Conservation (phyloP, 257 asterid genomes). For the Solanum chmielewskii region DNA sequence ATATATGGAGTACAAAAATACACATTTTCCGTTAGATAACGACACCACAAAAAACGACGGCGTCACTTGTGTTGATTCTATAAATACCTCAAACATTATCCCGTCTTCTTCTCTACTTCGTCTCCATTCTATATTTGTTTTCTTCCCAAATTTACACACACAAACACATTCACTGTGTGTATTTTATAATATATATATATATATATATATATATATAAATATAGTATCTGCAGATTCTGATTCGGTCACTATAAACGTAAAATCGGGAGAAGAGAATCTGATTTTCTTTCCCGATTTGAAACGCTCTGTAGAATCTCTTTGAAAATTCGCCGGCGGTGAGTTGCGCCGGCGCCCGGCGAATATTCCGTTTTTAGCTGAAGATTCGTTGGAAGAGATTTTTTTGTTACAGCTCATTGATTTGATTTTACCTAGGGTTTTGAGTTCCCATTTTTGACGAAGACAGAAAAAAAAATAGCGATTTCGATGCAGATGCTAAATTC, state of each 20-base stretch:
- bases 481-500: not conserved
- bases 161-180: not conserved
- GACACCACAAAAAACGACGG: slow-evolving; percentile 16
- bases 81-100: slow-evolving; percentile 31
- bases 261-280: slow-evolving; percentile 19
- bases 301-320: not conserved
- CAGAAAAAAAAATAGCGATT: not conserved
- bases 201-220: not conserved
- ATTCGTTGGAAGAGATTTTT: not conserved
- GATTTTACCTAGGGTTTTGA: not conserved
- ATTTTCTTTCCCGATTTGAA: not conserved
- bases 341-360: not conserved
- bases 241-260: slow-evolving; percentile 7
- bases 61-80: slow-evolving; percentile 37
- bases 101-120: slow-evolving; percentile 32
- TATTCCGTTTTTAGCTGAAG: not conserved
- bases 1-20: too few species aligned
- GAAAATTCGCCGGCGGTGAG: not conserved
- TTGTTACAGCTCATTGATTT: not conserved
- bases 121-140: slow-evolving; percentile 25
- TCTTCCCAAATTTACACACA: slow-evolving; percentile 5
- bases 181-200: not conserved
- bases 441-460: not conserved
- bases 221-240: not conserved
- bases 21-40: slow-evolving; percentile 35